These are phyloP conservation scores for Nakazawaea pomicola DNA, from an alignment of 805 yeast genomes.

Conservation along the genomic window DNA sequence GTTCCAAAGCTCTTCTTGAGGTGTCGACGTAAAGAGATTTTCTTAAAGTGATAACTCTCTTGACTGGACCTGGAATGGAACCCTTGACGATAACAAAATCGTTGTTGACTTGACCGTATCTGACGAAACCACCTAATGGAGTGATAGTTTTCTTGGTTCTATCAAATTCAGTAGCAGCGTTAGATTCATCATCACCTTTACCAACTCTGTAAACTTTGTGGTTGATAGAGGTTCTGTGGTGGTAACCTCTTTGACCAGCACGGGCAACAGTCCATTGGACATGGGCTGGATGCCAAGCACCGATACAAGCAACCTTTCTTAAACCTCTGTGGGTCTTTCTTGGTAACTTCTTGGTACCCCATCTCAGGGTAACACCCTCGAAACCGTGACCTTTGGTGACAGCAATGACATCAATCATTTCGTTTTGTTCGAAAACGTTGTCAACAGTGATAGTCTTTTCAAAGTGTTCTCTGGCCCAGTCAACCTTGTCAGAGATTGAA, in stretches of 20 bases:
- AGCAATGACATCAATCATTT: constrained; percentile 97
- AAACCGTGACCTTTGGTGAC: constrained; percentile 99
- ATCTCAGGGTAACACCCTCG: constrained; percentile 99
- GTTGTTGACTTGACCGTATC: constrained; percentile 97
- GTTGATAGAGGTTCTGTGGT: constrained; percentile 99
- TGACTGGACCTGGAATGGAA: constrained; percentile 99
- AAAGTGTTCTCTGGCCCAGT: constrained; percentile 98
- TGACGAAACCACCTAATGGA: constrained; percentile 99
- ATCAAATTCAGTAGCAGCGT: constrained; percentile 96
- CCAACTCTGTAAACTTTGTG: constrained; percentile 99
- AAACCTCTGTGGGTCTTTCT: constrained; percentile 99
- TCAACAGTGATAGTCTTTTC: constrained; percentile 97
- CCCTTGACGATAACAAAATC: constrained; percentile 98
- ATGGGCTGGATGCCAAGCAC: constrained; percentile 99
- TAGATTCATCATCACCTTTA: constrained; percentile 89
- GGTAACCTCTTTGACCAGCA: constrained; percentile 99
- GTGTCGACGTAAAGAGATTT: constrained; percentile 97
- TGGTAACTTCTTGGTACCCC: constrained; percentile 99
- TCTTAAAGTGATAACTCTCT: constrained; percentile 99
- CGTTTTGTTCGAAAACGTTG: constrained; percentile 97
- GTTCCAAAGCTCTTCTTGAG: constrained; percentile 94
- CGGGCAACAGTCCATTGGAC: constrained; percentile 99
- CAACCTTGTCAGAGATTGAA: constrained; percentile 93
- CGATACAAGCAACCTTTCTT: constrained; percentile 99
- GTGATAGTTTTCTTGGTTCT: constrained; percentile 99